These are phyloP conservation scores for Trametes hirsuta DNA, from an alignment of 1,284 basidiomycete genomes.

Conservation along the genomic window DNA sequence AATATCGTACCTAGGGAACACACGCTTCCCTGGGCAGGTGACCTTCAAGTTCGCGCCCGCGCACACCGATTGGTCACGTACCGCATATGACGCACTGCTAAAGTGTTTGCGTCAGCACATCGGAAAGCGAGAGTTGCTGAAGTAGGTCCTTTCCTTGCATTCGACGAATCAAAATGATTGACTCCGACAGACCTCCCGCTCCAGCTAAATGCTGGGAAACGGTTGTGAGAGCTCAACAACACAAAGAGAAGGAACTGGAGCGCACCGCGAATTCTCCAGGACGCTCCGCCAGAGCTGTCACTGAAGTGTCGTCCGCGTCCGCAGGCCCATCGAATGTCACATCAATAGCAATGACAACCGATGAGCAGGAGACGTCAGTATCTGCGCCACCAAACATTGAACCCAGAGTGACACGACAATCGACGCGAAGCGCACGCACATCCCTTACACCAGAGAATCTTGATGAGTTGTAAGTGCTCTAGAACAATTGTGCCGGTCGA, in stretches of 20 bases:
- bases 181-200: not conserved
- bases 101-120: not conserved
- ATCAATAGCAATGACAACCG: not conserved
- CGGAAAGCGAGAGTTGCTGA: not conserved
- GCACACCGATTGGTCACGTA: conserved; percentile 16
- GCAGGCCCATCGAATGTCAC: conserved; percentile 3
- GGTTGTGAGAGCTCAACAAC: not conserved
- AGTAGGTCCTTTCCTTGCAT: not conserved
- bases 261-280: not conserved
- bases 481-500: conserved; percentile 2
- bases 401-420: conserved; percentile 21
- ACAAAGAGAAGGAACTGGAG: not conserved
- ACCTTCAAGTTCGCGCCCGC: conserved; percentile 20
- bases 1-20: conserved; percentile 4
- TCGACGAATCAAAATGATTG: too few relatives aligned
- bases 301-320: not conserved
- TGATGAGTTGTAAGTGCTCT: conserved; percentile 64
- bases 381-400: conserved; percentile 10
- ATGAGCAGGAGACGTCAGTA: not conserved
- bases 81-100: not conserved
- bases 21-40: conserved; percentile 3
- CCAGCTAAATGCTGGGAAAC: not conserved
- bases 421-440: conserved; percentile 10
- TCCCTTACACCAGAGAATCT: conserved; percentile 43
- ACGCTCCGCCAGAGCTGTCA: not conserved